Evolutionary conservation across 2,329 filamentous ascomycete genomes (phyloP).

Genomic region (Blastomyces silverae): DNA sequence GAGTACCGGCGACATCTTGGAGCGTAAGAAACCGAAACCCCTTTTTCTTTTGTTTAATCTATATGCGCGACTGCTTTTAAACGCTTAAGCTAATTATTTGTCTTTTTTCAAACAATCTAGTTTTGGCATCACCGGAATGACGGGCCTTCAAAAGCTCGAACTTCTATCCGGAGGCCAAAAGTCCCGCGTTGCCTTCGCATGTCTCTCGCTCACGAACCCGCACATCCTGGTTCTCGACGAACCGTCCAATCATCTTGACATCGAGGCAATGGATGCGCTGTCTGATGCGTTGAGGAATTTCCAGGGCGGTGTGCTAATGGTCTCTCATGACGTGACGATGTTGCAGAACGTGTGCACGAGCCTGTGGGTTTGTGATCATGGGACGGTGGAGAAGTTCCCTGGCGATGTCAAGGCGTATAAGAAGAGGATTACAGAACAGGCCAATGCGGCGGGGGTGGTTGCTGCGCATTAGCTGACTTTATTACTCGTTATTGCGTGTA

Average conservation of each 20-base stretch:
- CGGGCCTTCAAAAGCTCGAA: constrained; percentile 91
- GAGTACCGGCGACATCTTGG: constrained; percentile 94
- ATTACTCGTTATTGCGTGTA: background rate
- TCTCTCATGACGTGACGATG: constrained; percentile 99
- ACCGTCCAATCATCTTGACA: constrained; percentile 97
- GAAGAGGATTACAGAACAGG: constrained; percentile 87
- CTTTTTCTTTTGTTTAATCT: background rate
- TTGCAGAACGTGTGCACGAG: constrained; percentile 90
- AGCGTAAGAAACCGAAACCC: constrained; percentile 55
- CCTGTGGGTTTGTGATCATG: constrained; percentile 93
- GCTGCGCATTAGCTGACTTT: constrained; percentile 30
- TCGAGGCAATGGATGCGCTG: constrained; percentile 97
- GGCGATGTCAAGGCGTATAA: constrained; percentile 96
- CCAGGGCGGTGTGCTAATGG: constrained; percentile 94
- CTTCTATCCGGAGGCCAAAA: constrained; percentile 95
- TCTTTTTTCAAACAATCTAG: constrained; percentile 22
- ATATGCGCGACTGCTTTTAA: background rate
- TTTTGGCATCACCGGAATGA: constrained; percentile 80
- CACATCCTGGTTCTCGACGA: constrained; percentile 98
- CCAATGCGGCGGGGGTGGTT: constrained; percentile 76
- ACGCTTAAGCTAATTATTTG: background rate
- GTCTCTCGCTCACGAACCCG: constrained; percentile 83
- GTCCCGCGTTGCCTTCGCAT: constrained; percentile 97
- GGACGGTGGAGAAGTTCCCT: constrained; percentile 90
- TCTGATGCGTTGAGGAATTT: constrained; percentile 77